Percentiles rank a stretch among this genome's conserved stretches.
Evolutionary conservation across 768 basidiomycete genomes (phyloP).

Genomic region (Mycena latifolia): DNA sequence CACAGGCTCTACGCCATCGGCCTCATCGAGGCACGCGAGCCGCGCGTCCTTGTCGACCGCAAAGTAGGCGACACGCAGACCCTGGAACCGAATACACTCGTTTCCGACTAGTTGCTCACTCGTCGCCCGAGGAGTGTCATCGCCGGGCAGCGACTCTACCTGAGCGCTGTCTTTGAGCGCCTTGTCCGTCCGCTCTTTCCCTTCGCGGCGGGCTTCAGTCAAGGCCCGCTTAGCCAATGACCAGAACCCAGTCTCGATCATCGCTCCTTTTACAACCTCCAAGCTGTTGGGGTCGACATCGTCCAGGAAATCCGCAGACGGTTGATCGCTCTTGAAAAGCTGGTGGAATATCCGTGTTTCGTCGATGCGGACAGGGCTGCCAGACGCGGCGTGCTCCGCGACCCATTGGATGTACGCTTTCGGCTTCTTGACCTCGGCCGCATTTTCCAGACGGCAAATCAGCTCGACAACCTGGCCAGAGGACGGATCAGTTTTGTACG

Average conservation of each 20-base stretch:
- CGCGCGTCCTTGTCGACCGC: slow-evolving; percentile 90
- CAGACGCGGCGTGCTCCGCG: slow-evolving; percentile 81
- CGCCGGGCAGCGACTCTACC: slow-evolving; percentile 47
- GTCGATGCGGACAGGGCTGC: slow-evolving; percentile 86
- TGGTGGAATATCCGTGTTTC: slow-evolving; percentile 95
- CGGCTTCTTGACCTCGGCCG: slow-evolving; percentile 76
- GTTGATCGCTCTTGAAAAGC: slow-evolving; percentile 95
- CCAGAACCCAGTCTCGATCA: slow-evolving; percentile 94
- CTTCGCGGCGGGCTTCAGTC: slow-evolving; percentile 73
- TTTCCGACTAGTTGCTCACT: slow-evolving; percentile 87
- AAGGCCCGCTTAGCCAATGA: slow-evolving; percentile 78
- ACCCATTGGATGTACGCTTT: slow-evolving; percentile 99
- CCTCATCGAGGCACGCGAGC: slow-evolving; percentile 72
- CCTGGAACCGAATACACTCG: slow-evolving; percentile 97
- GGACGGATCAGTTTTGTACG: slow-evolving; percentile 80
- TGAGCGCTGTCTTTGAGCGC: slow-evolving; percentile 62
- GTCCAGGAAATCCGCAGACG: slow-evolving; percentile 81
- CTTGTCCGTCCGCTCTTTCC: slow-evolving; percentile 71
- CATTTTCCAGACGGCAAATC: slow-evolving; percentile 82
- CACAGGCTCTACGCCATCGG: slow-evolving; percentile 53
- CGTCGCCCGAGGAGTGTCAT: slow-evolving; percentile 78
- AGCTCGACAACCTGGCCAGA: slow-evolving; percentile 86
- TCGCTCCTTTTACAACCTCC: slow-evolving; percentile 81
- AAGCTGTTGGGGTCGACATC: slow-evolving; percentile 89
- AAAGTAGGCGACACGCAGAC: slow-evolving; percentile 95